Conservation (phyloP, 768 basidiomycete species). For the Suillus americanus region DNA sequence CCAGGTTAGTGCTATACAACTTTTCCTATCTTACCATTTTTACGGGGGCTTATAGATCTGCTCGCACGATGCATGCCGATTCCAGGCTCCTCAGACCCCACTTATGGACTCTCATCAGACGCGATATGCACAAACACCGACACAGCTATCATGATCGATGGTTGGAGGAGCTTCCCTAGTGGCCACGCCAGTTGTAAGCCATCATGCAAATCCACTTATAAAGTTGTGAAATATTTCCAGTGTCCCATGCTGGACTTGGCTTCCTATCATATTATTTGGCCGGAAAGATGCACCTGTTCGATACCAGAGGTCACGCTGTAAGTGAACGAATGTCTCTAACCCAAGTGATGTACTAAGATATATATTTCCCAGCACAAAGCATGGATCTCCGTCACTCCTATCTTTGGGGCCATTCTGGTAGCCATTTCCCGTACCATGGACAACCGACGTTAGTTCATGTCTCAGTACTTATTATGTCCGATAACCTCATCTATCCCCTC, state of each 20-base stretch:
- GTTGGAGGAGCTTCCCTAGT: constrained; percentile 90
- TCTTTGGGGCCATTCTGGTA: constrained; percentile 74
- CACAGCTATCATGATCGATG: constrained; percentile 61
- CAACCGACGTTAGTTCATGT: constrained; percentile 63
- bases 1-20: constrained; percentile 51
- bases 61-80: constrained; percentile 60
- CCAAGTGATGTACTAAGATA: constrained; percentile 4
- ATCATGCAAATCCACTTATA: not conserved
- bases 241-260: constrained; percentile 91
- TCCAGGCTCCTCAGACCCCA: constrained; percentile 60
- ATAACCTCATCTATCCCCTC: constrained; percentile 7
- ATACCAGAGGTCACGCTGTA: constrained; percentile 72
- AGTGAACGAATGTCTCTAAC: constrained; percentile 17
- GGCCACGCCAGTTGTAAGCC: constrained; percentile 84
- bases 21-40: not conserved
- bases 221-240: constrained; percentile 35
- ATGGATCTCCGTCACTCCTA: constrained; percentile 80
- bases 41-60: constrained; percentile 19
- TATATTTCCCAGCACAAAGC: constrained; percentile 56
- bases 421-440: constrained; percentile 92
- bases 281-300: constrained; percentile 91
- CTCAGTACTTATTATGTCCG: not conserved
- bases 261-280: constrained; percentile 87
- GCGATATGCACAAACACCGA: constrained; percentile 79
- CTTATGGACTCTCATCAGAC: constrained; percentile 71